Evolutionary conservation across 768 basidiomycete species (phyloP).

Genomic region (Leucocoprinus leucothites): DNA sequence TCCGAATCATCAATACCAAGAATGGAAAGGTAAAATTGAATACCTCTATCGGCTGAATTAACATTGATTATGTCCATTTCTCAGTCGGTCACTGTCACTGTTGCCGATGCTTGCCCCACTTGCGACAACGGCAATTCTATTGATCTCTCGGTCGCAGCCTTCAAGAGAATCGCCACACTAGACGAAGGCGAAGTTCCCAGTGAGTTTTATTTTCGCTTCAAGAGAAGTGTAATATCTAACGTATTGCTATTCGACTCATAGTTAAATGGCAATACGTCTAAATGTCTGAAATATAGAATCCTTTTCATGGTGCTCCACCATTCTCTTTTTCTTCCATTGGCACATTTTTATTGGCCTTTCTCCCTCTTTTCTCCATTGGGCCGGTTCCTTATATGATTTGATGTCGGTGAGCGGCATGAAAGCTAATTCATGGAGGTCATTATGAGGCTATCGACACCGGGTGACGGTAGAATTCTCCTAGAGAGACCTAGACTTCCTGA

Average conservation of each 20-base stretch:
- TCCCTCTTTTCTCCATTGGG: constrained; percentile 10
- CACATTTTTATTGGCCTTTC: constrained; percentile 41
- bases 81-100: constrained; percentile 50
- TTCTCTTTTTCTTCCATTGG: constrained; percentile 9
- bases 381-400: constrained; percentile 8
- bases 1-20: constrained; percentile 60
- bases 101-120: constrained; percentile 83
- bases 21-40: constrained; percentile 42
- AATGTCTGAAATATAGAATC: constrained; percentile 27
- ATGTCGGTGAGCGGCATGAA: constrained; percentile 12
- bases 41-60: background rate
- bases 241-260: constrained; percentile 15
- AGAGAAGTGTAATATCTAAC: constrained; percentile 9
- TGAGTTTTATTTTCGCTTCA: constrained; percentile 28
- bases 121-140: constrained; percentile 67
- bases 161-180: constrained; percentile 50
- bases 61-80: constrained; percentile 8
- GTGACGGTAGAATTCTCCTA: constrained; percentile 8
- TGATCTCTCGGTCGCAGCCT: constrained; percentile 70
- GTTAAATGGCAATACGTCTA: constrained; percentile 37
- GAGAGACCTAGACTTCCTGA: background rate
- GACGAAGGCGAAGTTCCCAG: constrained; percentile 55
- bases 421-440: background rate
- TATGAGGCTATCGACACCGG: constrained; percentile 5
- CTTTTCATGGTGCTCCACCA: constrained; percentile 19